These are phyloP conservation scores for Alternaria gaisen DNA, from an alignment of 2,329 filamentous ascomycete genomes.

Conservation along the genomic window DNA sequence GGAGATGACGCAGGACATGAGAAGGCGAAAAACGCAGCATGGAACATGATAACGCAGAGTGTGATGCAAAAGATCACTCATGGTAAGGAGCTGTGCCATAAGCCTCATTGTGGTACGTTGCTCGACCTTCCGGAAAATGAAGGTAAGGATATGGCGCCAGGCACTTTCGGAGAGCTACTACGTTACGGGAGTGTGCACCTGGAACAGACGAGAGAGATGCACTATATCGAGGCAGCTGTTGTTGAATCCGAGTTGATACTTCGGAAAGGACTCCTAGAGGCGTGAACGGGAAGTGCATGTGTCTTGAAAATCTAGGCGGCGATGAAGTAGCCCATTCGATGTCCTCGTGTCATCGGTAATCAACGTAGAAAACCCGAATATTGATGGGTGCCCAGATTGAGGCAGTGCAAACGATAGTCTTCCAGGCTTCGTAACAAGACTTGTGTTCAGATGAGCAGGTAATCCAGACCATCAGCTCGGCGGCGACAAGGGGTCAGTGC, in stretches of 20 bases:
- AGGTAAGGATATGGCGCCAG: slow-evolving; percentile 40
- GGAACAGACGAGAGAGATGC: slow-evolving; percentile 45
- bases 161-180: slow-evolving; percentile 51
- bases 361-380: neutral
- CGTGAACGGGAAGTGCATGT: neutral
- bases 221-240: slow-evolving; percentile 28
- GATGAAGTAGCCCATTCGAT: neutral
- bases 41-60: slow-evolving; percentile 43
- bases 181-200: slow-evolving; percentile 49
- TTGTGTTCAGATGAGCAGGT: neutral
- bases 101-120: slow-evolving; percentile 37
- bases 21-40: slow-evolving; percentile 37
- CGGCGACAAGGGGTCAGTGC: neutral
- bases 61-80: slow-evolving; percentile 52
- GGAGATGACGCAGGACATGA: slow-evolving; percentile 37
- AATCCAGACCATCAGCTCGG: neutral
- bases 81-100: slow-evolving; percentile 39
- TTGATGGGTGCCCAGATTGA: neutral
- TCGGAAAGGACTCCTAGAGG: slow-evolving; percentile 33
- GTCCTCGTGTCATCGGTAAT: neutral
- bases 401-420: neutral
- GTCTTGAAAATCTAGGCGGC: neutral
- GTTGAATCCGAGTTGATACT: slow-evolving; percentile 24
- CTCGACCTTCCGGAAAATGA: slow-evolving; percentile 46
- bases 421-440: neutral